These are phyloP conservation scores for Collybiopsis confluens DNA, from an alignment of 768 basidiomycete genomes.

Conservation along the genomic window DNA sequence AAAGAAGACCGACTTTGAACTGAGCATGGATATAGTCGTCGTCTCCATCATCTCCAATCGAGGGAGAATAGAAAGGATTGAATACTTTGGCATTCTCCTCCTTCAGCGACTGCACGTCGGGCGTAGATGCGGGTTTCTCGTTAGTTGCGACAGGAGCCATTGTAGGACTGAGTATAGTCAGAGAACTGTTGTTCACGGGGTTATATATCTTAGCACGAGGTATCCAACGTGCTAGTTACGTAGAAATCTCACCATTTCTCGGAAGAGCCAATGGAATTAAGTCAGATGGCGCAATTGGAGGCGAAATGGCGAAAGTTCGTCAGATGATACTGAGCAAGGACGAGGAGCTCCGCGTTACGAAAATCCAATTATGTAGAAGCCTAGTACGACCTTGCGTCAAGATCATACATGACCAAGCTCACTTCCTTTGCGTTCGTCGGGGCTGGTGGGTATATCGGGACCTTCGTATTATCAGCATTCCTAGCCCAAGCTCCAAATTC, in stretches of 20 bases:
- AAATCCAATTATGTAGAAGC: too few relatives aligned
- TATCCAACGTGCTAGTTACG: neutral
- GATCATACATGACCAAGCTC: too few relatives aligned
- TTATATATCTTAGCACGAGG: neutral
- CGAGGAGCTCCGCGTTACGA: too few relatives aligned
- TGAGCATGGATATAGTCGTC: constrained; percentile 48
- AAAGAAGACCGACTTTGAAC: constrained; percentile 52
- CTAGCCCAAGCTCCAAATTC: neutral
- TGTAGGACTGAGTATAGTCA: neutral
- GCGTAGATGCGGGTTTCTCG: constrained; percentile 23
- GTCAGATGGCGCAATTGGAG: constrained; percentile 1
- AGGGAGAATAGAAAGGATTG: constrained; percentile 71
- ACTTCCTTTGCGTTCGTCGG: constrained; percentile 30
- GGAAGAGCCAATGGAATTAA: neutral
- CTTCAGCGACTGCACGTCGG: constrained; percentile 18
- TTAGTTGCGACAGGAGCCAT: constrained; percentile 51
- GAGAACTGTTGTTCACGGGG: neutral
- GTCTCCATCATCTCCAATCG: constrained; percentile 46
- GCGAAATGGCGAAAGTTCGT: neutral
- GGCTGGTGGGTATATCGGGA: constrained; percentile 26
- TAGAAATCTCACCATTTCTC: neutral
- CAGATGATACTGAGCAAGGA: neutral
- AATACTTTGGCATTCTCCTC: constrained; percentile 27
- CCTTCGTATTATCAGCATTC: constrained; percentile 15
- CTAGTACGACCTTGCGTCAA: too few relatives aligned